Conservation (phyloP, 306 rosid species). For the Castanea sativa region DNA sequence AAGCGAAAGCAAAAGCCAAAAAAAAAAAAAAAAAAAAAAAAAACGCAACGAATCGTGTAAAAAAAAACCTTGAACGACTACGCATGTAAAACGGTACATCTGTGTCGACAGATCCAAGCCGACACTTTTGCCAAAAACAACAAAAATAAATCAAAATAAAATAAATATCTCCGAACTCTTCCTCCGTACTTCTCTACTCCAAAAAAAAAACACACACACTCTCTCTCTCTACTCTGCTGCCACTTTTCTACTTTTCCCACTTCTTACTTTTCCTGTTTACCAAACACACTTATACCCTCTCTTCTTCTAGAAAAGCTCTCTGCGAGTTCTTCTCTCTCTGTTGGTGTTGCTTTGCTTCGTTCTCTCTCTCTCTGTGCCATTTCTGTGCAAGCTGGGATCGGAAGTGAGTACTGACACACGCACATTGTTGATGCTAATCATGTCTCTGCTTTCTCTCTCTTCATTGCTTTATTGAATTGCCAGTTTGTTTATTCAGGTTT, state of each 20-base stretch:
- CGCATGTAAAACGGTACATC: background rate
- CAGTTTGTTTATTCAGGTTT: background rate
- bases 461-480: background rate
- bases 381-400: constrained; percentile 22
- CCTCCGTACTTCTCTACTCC: background rate
- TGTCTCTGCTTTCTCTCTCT: constrained; percentile 17
- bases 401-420: constrained; percentile 25
- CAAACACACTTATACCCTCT: constrained; percentile 21
- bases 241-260: constrained; percentile 33
- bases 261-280: constrained; percentile 44
- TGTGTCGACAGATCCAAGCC: constrained; percentile 23
- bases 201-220: background rate
- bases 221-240: too few relatives aligned
- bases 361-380: background rate
- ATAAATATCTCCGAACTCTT: background rate
- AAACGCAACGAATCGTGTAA: constrained; percentile 3
- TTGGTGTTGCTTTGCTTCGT: background rate
- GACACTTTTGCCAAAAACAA: constrained; percentile 21
- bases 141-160: too few relatives aligned
- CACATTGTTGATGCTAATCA: constrained; percentile 1
- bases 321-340: constrained; percentile 2
- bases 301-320: constrained; percentile 8
- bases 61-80: constrained; percentile 14
- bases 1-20: constrained; percentile 10
- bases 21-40: background rate